A percentile compares a stretch with the other conserved stretches of the same genome.
These are phyloP conservation scores for Colletotrichum phormii DNA, from an alignment of 2,329 filamentous ascomycete genomes.

Conservation along the genomic window DNA sequence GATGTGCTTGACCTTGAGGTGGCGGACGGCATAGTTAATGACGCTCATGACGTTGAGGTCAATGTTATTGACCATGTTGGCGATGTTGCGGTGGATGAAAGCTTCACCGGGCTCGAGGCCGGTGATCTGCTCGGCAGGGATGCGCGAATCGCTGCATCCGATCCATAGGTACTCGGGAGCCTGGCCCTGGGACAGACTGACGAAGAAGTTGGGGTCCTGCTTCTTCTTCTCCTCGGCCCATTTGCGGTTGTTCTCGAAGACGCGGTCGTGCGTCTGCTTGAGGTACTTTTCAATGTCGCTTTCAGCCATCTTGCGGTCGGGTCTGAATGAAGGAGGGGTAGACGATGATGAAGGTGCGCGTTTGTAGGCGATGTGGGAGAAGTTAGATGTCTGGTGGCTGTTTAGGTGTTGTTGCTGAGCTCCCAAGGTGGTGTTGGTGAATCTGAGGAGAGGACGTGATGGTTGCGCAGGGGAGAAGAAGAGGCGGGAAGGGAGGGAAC, in stretches of 20 bases:
- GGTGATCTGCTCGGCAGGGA: constrained; percentile 90
- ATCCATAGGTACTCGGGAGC: constrained; percentile 84
- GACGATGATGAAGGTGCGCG: not conserved
- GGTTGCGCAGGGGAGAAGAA: constrained; percentile 13
- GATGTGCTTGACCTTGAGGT: constrained; percentile 85
- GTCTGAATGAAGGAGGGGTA: not conserved
- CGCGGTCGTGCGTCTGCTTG: constrained; percentile 71
- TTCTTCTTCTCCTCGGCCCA: constrained; percentile 72
- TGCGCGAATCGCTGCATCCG: constrained; percentile 89
- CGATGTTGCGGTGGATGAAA: constrained; percentile 96
- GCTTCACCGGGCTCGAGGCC: constrained; percentile 88
- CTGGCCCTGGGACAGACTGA: constrained; percentile 73
- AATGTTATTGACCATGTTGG: constrained; percentile 84
- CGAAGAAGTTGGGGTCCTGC: constrained; percentile 74
- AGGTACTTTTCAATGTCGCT: constrained; percentile 59
- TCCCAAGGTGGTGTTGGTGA: constrained; percentile 1
- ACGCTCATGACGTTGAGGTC: constrained; percentile 86
- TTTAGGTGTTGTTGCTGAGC: not conserved
- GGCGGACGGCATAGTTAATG: constrained; percentile 86
- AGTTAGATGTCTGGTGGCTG: not conserved
- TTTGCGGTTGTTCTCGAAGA: constrained; percentile 76
- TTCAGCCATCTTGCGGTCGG: constrained; percentile 34
- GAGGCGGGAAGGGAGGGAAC: constrained; percentile 4
- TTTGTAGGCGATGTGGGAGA: constrained; percentile 12
- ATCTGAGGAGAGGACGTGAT: not conserved